Conservation (phyloP, 805 yeast genomes). For the Yarrowia divulgata region DNA sequence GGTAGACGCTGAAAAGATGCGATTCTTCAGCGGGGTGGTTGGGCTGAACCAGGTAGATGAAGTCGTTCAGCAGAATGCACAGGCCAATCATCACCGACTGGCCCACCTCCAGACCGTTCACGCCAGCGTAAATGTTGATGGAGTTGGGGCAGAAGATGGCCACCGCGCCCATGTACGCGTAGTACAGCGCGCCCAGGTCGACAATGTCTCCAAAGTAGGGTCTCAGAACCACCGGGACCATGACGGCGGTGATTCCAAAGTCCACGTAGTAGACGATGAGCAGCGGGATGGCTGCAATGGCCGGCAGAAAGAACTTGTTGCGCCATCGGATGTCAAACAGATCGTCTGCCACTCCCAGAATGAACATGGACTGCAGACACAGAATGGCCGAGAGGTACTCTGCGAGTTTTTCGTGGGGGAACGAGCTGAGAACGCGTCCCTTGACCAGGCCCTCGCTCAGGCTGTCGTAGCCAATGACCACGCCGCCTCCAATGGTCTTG, state of each 20-base stretch:
- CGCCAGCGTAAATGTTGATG: conserved; percentile 93
- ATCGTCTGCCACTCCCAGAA: conserved; percentile 92
- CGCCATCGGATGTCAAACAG: conserved; percentile 97
- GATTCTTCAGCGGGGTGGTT: conserved; percentile 71
- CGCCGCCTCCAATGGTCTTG: conserved; percentile 66
- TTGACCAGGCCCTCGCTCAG: conserved; percentile 53
- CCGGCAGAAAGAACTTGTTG: conserved; percentile 94
- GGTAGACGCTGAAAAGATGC: conserved; percentile 79
- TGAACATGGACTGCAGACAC: conserved; percentile 80
- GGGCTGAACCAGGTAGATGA: conserved; percentile 62
- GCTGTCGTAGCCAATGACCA: conserved; percentile 44
- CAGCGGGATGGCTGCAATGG: conserved; percentile 90
- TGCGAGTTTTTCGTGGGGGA: conserved; percentile 83
- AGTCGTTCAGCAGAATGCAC: conserved; percentile 77
- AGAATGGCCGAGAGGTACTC: conserved; percentile 85
- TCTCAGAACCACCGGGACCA: conserved; percentile 74
- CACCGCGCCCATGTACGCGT: conserved; percentile 86
- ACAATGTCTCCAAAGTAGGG: conserved; percentile 53
- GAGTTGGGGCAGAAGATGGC: conserved; percentile 96
- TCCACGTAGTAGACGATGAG: conserved; percentile 91
- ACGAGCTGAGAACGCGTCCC: conserved; percentile 46
- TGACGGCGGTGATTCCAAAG: conserved; percentile 87
- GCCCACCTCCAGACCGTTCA: conserved; percentile 96
- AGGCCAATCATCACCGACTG: conserved; percentile 82
- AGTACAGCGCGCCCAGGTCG: conserved; percentile 82